Percentiles rank a stretch among this genome's conserved stretches.
Evolutionary conservation across 768 basidiomycete genomes (phyloP).

Genomic region (Pleurotus cornucopiae): DNA sequence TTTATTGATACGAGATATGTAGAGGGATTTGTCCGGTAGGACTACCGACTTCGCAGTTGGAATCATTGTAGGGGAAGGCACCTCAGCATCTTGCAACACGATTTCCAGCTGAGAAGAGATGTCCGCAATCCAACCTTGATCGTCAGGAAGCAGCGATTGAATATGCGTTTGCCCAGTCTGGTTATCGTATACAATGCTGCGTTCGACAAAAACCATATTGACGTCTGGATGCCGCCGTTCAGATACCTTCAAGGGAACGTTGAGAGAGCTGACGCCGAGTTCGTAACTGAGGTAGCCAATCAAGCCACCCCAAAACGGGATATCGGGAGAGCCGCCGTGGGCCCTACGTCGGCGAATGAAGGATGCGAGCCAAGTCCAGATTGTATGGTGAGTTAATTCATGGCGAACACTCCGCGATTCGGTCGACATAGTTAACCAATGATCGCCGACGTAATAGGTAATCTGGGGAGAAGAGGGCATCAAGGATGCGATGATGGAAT

Average conservation of each 20-base stretch:
- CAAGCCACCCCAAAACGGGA: conserved; percentile 85
- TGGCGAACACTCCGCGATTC: conserved; percentile 31
- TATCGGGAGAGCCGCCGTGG: conserved; percentile 39
- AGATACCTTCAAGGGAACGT: conserved; percentile 31
- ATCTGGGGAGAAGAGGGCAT: conserved; percentile 50
- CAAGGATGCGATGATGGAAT: conserved; percentile 68
- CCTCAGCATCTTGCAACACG: conserved; percentile 6
- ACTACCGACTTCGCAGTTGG: conserved; percentile 23
- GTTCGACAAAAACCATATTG: conserved; percentile 73
- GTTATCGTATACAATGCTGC: conserved; percentile 68
- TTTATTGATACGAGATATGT: conserved; percentile 62
- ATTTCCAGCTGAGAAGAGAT: conserved; percentile 29
- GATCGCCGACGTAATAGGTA: conserved; percentile 50
- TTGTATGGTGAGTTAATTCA: conserved; percentile 42
- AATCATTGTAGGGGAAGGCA: conserved; percentile 3
- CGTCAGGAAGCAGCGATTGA: conserved; percentile 60
- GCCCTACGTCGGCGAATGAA: conserved; percentile 59
- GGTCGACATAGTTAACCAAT: conserved; percentile 39
- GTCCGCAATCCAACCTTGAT: conserved; percentile 56
- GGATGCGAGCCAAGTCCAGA: conserved; percentile 73
- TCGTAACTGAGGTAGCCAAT: conserved; percentile 80
- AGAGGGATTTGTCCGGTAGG: conserved; percentile 55
- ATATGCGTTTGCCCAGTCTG: conserved; percentile 46
- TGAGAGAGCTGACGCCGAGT: conserved; percentile 58
- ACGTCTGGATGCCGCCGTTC: conserved; percentile 57